Conservation (phyloP, 805 yeast genomes). For the Zygotorulaspora chibaensis region DNA sequence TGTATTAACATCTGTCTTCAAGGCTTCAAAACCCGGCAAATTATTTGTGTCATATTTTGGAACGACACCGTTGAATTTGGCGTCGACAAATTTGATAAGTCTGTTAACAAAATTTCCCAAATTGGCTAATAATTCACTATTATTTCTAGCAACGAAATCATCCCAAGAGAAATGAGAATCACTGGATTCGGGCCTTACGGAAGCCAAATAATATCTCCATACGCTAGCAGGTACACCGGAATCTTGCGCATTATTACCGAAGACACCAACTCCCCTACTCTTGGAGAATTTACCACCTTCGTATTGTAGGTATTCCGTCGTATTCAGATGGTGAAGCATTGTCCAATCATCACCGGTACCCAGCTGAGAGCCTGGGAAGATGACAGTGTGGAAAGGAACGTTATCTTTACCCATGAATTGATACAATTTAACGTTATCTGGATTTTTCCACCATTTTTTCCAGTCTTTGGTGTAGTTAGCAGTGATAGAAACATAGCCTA, state of each 20-base stretch:
- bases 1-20: slow-evolving; percentile 54
- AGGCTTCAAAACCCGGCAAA: slow-evolving; percentile 44
- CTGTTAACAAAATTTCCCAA: slow-evolving; percentile 96
- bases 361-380: slow-evolving; percentile 87
- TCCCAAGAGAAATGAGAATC: slow-evolving; percentile 98
- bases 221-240: slow-evolving; percentile 89
- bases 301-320: slow-evolving; percentile 95
- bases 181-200: slow-evolving; percentile 90
- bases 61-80: slow-evolving; percentile 88
- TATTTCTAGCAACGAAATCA: slow-evolving; percentile 90
- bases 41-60: slow-evolving; percentile 56
- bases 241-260: slow-evolving; percentile 95
- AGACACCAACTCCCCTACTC: slow-evolving; percentile 96
- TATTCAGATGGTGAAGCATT: slow-evolving; percentile 79
- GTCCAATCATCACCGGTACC: slow-evolving; percentile 93
- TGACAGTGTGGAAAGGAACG: slow-evolving; percentile 97
- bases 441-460: slow-evolving; percentile 92
- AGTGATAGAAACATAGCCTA: slow-evolving; percentile 94
- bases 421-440: slow-evolving; percentile 81
- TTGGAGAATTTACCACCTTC: slow-evolving; percentile 98
- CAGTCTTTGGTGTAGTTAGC: slow-evolving; percentile 81
- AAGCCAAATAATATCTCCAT: slow-evolving; percentile 94
- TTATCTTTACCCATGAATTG: slow-evolving; percentile 99
- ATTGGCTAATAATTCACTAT: slow-evolving; percentile 89
- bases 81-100: slow-evolving; percentile 79